phyloP scores from a whole-genome alignment of 768 basidiomycete genomes.

The Boletus vinaceobasis region DNA sequence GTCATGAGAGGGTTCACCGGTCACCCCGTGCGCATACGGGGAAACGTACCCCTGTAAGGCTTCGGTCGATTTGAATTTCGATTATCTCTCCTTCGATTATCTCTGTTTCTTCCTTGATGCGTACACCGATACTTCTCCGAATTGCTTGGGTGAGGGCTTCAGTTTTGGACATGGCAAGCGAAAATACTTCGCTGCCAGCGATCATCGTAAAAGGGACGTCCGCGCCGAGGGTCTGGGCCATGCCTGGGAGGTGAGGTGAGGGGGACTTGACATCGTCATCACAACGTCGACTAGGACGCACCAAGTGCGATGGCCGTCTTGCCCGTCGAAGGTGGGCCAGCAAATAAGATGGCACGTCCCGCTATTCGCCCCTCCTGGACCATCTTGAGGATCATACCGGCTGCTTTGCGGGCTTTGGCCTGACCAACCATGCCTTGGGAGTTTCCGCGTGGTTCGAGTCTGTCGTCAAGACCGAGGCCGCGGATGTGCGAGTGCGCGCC shows the following conservation, averaged over 20 bases:
- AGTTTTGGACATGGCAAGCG: conserved; percentile 96
- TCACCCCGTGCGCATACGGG: not conserved
- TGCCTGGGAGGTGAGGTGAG: conserved; percentile 48
- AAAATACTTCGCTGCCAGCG: conserved; percentile 96
- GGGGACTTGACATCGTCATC: no score
- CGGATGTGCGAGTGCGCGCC: conserved; percentile 94
- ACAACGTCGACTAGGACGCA: conserved; percentile 31
- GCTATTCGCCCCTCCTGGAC: conserved; percentile 95
- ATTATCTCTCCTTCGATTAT: conserved; percentile 98
- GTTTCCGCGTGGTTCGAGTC: conserved; percentile 83
- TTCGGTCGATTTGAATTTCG: conserved; percentile 97
- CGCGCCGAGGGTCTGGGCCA: conserved; percentile 91
- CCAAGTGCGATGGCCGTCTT: conserved; percentile 99
- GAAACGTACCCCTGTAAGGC: conserved; percentile 80
- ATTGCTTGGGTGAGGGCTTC: conserved; percentile 97
- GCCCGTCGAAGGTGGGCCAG: conserved; percentile 94
- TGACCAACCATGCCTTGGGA: conserved; percentile 98
- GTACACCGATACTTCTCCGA: conserved; percentile 91
- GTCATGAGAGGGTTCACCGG: not conserved
- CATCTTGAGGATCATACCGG: conserved; percentile 97
- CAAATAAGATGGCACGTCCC: conserved; percentile 94
- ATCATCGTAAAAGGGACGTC: conserved; percentile 99
- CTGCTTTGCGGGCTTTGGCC: conserved; percentile 92
- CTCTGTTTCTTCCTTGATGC: conserved; percentile 97
- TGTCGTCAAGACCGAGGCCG: conserved; percentile 89